phyloP scores from a whole-genome alignment of 306 rosid species.

The apple (Malus domestica) region DNA sequence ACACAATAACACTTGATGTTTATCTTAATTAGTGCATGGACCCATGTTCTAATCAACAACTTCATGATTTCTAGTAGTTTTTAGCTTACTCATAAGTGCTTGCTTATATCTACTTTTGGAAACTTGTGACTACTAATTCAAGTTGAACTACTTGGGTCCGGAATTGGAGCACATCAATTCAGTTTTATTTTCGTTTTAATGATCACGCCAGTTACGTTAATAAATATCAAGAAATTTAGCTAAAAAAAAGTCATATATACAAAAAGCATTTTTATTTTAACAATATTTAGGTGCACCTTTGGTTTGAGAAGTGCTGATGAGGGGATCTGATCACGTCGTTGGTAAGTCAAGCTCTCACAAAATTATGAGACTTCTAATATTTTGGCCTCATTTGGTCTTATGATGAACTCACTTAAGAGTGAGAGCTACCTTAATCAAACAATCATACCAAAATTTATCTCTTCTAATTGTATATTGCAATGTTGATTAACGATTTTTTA shows the following conservation, averaged over 20 bases:
- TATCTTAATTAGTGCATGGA: not conserved
- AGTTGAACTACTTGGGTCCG: not conserved
- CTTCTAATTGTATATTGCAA: too few relatives aligned
- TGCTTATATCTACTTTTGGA: not conserved
- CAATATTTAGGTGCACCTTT: too few relatives aligned
- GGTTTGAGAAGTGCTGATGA: not conserved
- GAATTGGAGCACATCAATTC: not conserved
- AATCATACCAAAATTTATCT: too few relatives aligned
- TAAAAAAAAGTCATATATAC: too few relatives aligned
- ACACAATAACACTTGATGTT: not conserved
- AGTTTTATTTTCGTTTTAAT: not conserved
- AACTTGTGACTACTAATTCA: not conserved
- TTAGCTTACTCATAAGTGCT: too few relatives aligned
- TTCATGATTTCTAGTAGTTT: not conserved
- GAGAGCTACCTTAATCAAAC: too few relatives aligned
- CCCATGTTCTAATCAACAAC: not conserved
- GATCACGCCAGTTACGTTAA: too few relatives aligned
- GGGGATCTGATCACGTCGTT: rapidly evolving
- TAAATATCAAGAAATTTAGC: not conserved
- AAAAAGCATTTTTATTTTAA: too few relatives aligned
- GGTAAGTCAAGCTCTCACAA: not conserved
- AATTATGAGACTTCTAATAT: too few relatives aligned
- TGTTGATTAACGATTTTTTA: not conserved
- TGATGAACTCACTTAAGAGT: too few relatives aligned
- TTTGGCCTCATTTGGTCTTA: not conserved